Base-by-base conservation (phyloP, 23 red algal genomes). In the Cyanidiococcus yangmingshanensis region DNA sequence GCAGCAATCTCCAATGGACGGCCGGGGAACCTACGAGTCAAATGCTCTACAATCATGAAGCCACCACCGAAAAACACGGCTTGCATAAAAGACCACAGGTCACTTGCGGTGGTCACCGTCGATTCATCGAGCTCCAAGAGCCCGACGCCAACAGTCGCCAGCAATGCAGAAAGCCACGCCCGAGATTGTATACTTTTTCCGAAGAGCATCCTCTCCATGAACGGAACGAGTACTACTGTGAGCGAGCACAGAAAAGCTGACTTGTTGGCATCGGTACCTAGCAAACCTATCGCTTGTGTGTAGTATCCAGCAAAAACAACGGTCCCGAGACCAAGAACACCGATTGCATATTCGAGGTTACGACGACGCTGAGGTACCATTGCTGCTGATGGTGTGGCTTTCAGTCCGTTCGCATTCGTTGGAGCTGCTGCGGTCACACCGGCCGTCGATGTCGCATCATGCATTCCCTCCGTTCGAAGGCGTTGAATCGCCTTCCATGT, bases 231-330 rank as follows among this genome's bases (percentile, higher is more conserved):
- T 33, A 88, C 40, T 17, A 95, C 90, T 26, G 90, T 76, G 21
- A 95, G 76, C 27, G 84, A 76, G 59, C 90, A 95, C 58, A 87
- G 63, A 78, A 95, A 95, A 32, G 90, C 90, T 34, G 79, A 84
- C 32, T 84, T 95, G 51, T 75, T 76, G 0, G 90, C 85, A 57
- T 84, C 71, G 17, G 75, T 75, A 33, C 58, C 40, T 16, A 67
- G 37, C 58, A 95, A 71, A 1, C 79, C 82, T 30, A 87, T 41
- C 17, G 84, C 74, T 50, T 95, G 90, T 21, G 82, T 83, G 41
- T 81, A 54, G 63, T 95, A 95, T 1, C 90, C 90, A 30, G 51
- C 12, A 37, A 83, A 87, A 21, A 84, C 75, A 40, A 58, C 74
- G 1, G 79, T 15, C 57, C 85, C 90, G 16, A 81, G 57, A 29